Base-by-base conservation (phyloP, 2,329 filamentous ascomycete species). In the Phialocephala sp. region DNA sequence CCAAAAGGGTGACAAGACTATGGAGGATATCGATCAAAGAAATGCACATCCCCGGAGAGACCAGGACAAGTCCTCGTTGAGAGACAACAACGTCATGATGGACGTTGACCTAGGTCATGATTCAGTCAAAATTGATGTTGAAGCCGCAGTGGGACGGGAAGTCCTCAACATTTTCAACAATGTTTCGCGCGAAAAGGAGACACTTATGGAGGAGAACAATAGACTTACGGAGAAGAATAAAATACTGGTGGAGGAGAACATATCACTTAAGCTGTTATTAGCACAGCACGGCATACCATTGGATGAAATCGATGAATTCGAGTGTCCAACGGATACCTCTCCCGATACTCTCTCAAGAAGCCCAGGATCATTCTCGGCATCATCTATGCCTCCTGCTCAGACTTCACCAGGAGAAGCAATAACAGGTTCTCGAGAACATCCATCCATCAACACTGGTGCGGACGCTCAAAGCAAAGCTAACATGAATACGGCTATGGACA, bases 281-380 rank as follows among this genome's bases (percentile, higher is more conserved):
- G 50, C 50, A 15, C 50, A 54, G 24, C 50, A 54, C 18, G 50
- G 50, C 50, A 54, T 54, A 27, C 18, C 50, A 1, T 54, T 54
- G 50, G 27, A 27, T 32, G 9, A 12, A 1, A 4, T 54, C 15
- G 22, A 32, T 11, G 50, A 18, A 1, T 35, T 54, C 22, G 24
- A 54, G 27, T 11, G 8, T 35, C 50, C 50, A 9, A n/a, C 14
- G 8, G 18, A 18, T n/a, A 43, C 41, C 11, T 43, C 41, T 43
- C 41, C 41, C n/a, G 41, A 4, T 14, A 43, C 4, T 14, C 1
- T 15, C 41, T 18, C 41, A 18, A n/a, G 15, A 43, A 18, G 15
- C 15, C 41, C 12, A 5, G 15, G 5, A 43, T 8, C 41, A 18
- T 43, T 4, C 6, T 18, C 8, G 12, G 15, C 8, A 43, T 15